Evolutionary conservation across 1,139 yeast species (phyloP).

Genomic region (Yamadazyma dushanensis): DNA sequence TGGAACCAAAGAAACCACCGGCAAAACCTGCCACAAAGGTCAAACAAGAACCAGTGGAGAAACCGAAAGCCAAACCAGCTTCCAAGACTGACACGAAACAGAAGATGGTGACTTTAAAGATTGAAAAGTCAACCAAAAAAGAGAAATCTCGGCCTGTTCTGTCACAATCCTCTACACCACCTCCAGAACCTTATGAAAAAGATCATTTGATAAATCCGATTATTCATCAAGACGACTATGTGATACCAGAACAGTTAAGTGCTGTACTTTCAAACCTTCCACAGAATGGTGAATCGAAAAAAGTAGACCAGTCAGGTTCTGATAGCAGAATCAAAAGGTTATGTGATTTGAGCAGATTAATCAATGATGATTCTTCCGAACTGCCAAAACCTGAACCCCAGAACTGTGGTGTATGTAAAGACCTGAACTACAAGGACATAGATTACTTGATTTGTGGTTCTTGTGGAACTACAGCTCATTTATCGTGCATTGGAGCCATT

Average conservation of each 20-base stretch:
- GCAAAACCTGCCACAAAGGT: constrained; percentile 4
- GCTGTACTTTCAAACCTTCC: background rate
- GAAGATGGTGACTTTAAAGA: constrained; percentile 2
- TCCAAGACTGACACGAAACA: constrained; percentile 1
- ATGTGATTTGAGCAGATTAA: constrained; percentile 19
- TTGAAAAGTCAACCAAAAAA: constrained; percentile 1
- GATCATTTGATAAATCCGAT: constrained; percentile 20
- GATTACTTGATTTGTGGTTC: constrained; percentile 53
- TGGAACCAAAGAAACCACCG: constrained; percentile 3
- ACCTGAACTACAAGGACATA: constrained; percentile 6
- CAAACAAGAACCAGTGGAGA: constrained; percentile 6
- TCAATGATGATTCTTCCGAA: background rate
- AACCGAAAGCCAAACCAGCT: constrained; percentile 2
- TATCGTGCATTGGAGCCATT: constrained; percentile 63
- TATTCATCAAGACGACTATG: constrained; percentile 18
- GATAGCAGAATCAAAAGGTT: constrained; percentile 12
- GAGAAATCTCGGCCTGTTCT: background rate
- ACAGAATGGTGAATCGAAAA: background rate
- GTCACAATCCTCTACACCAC: constrained; percentile 1
- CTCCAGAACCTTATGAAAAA: constrained; percentile 6
- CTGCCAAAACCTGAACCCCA: constrained; percentile 42
- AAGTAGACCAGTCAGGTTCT: background rate
- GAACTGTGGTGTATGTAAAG: constrained; percentile 53
- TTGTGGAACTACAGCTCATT: constrained; percentile 76
- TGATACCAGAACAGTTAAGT: constrained; percentile 1